These are phyloP conservation scores for Candida boidinii DNA, from an alignment of 805 yeast species.

Conservation along the genomic window DNA sequence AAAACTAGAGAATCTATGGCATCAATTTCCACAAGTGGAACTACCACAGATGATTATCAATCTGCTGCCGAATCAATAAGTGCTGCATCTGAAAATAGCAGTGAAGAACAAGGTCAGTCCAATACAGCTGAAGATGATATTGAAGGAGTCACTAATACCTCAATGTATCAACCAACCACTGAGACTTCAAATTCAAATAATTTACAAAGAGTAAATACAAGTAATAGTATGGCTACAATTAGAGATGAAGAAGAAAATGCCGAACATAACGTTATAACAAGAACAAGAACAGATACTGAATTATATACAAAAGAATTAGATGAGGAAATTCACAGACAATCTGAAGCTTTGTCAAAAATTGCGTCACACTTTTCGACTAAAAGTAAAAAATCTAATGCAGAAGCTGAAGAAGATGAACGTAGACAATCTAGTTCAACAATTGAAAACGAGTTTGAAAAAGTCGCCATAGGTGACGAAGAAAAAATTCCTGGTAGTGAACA, in stretches of 20 bases:
- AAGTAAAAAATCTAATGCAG: neutral
- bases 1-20: neutral
- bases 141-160: too few relatives aligned
- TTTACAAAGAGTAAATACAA: too few relatives aligned
- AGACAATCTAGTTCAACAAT: neutral
- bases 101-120: neutral
- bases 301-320: slow-evolving; percentile 15
- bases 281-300: slow-evolving; percentile 7
- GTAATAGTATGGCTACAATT: too few relatives aligned
- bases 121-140: neutral
- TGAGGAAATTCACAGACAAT: slow-evolving; percentile 10
- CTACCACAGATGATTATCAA: neutral
- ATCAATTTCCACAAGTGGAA: neutral
- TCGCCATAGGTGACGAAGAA: neutral
- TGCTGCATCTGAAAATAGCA: neutral
- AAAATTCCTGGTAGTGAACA: slow-evolving; percentile 8
- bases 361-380: neutral
- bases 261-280: slow-evolving; percentile 6
- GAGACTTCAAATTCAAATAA: neutral
- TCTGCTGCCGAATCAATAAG: neutral
- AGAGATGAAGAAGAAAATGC: slow-evolving; percentile 4
- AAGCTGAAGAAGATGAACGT: slow-evolving; percentile 4
- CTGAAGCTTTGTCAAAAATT: slow-evolving; percentile 6
- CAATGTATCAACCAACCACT: neutral
- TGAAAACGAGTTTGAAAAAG: neutral